Base-by-base conservation (phyloP, 1,139 yeast species). In the Pichia sp. region DNA sequence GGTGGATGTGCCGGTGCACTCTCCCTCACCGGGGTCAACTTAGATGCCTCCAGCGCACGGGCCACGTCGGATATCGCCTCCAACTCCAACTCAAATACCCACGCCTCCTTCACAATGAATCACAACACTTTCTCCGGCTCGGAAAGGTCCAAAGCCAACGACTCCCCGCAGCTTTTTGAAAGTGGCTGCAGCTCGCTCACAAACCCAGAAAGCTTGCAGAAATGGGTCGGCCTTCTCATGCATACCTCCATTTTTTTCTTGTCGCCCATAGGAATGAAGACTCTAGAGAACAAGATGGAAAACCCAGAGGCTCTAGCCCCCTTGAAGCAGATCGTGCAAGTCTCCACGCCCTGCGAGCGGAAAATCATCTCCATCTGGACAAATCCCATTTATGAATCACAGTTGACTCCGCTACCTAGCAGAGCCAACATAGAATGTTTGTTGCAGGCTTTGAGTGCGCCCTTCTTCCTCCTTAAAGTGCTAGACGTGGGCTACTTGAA, bases 191-290 rank as follows among this genome's bases (percentile, higher is more conserved):
- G 11, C 38, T 34, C 38, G n/a, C 38, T 34, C n/a, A 11, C 38
- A 10, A 34, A 13, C 30, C 38, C 38, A 30, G 51, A 26, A 59
- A 51, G 32, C 54, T 55, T 43, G 16, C 51, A 51, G 42, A 50
- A 41, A 53, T 49, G 55, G 45, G 31, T 45, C 41, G 63, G 58
- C 7, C 49, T 57, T n/a, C 53, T 56, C 15, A 34, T 52, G 11
- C 67, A 66, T 51, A 61, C 75, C 0, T 65, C 74, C 0, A 68
- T 76, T 48, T 70, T 78, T 0, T 61, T 76, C 8, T 67, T 77
- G 47, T 71, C 78, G 5, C 65, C 70, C 3, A 58, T 61, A 34
- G 81, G 81, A 7, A 52, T 76, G 30, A 63, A 65, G 45, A 75
- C 80, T 78, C 62, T 77, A 15, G 64, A 68, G 8, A 67, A 63